Evolutionary conservation across 768 basidiomycete genomes (phyloP), one percentile per base, ranked within the genome.

Genomic region (Cyclocybe cylindracea): DNA sequence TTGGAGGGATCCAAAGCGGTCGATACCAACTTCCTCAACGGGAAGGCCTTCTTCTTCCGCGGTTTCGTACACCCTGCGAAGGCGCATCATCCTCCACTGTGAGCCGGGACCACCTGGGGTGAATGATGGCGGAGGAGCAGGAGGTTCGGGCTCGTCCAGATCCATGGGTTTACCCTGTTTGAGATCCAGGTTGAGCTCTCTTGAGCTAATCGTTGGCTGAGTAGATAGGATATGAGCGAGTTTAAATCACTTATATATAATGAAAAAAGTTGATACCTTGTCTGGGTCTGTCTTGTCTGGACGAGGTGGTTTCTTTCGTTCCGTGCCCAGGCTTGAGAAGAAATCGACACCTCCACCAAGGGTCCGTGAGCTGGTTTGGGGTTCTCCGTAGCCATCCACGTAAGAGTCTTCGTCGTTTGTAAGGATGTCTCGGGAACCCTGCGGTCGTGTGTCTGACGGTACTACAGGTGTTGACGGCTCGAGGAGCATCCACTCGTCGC

Each of bases 51-150:
- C 93, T 62, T 98, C 95, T 52, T 92, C 86, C 0, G 90, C 93
- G 2, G 89, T 81, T 66, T 98, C 96, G 63, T 92, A 95, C 1
- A 93, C 87, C 11, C 91, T 80, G 37, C 86, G 83, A 0, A 99
- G 82, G 60, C 94, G 93, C 86, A 91, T 94, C 97, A 98, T 98
- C 11, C 97, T 86, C 96, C 97, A 99, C 64, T 85, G 86, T 2
- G 92, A 93, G 9, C 96, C 96, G 4, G 94, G 89, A 2, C 93
- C 94, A 2, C 96, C 96, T 0, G 94, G 92, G 0, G 80, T 83
- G 48, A 74, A 66, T 16, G 80, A 63, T 65, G 79, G 83, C 5
- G 78, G 69, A 44, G 75, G 71, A 1, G 72, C 61, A 3, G 77
- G 63, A 19, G 54, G 52, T 41, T 73, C 72, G 45, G 54, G 52